These are phyloP conservation scores for Aspergillus sp. DNA, from an alignment of 2,329 filamentous ascomycete species.

Conservation along the genomic window DNA sequence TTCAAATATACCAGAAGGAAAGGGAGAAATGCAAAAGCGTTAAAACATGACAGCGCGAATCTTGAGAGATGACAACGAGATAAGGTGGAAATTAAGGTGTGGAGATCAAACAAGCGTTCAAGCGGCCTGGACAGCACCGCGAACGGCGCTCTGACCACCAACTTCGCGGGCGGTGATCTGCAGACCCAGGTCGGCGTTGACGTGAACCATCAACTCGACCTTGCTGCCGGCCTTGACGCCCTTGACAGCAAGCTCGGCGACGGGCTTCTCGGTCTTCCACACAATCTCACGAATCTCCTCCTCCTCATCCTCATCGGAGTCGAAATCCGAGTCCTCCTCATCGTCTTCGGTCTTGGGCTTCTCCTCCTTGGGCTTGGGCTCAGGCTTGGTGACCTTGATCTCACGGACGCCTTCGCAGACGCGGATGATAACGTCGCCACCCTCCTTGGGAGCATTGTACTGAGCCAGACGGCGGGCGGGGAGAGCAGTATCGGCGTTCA, in stretches of 20 bases:
- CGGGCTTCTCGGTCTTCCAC: conserved; percentile 79
- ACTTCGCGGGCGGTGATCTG: conserved; percentile 82
- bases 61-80: conserved; percentile 1
- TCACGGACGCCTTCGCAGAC: conserved; percentile 84
- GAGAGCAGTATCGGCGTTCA: conserved; percentile 82
- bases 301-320: conserved; percentile 65
- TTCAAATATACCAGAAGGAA: conserved; percentile 7
- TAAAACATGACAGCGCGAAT: conserved; percentile 4
- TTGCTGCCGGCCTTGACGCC: conserved; percentile 84
- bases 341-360: conserved; percentile 57
- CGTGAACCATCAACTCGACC: conserved; percentile 90
- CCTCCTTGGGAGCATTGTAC: conserved; percentile 71
- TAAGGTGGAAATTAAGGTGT: conserved; percentile 6
- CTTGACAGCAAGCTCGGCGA: conserved; percentile 83
- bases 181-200: conserved; percentile 74
- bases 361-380: conserved; percentile 68
- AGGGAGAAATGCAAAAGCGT: conserved; percentile 3
- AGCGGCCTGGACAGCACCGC: conserved; percentile 57
- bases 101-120: conserved; percentile 16
- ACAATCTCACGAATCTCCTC: conserved; percentile 87
- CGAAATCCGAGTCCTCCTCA: conserved; percentile 62
- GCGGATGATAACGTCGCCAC: conserved; percentile 84
- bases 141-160: conserved; percentile 79
- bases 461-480: conserved; percentile 83
- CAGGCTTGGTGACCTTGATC: conserved; percentile 89